These are phyloP conservation scores for Parmelia sp. DNA, from an alignment of 495 filamentous ascomycete species.

Conservation along the genomic window DNA sequence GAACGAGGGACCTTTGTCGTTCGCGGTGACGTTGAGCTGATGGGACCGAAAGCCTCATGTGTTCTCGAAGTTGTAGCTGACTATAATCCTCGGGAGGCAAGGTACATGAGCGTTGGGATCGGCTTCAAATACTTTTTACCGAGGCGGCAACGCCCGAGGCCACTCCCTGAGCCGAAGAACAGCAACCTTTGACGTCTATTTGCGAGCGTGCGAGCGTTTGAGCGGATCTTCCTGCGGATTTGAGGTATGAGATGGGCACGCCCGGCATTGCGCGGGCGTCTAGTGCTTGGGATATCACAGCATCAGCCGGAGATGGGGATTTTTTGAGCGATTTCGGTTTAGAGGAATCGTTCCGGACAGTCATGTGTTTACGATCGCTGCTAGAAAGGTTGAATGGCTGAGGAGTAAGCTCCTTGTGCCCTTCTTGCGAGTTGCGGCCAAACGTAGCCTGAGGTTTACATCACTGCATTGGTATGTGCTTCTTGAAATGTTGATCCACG, in stretches of 20 bases:
- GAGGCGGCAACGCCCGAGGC: slow-evolving; percentile 15
- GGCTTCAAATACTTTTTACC: slow-evolving; percentile 11
- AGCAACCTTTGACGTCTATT: background rate
- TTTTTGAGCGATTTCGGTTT: slow-evolving; percentile 8
- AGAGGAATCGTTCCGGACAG: background rate
- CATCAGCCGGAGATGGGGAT: background rate
- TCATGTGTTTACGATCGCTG: background rate
- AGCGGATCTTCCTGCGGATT: background rate
- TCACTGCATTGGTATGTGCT: background rate
- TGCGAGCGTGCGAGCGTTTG: slow-evolving; percentile 1
- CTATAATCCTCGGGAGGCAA: slow-evolving; percentile 50
- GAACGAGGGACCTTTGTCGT: slow-evolving; percentile 60
- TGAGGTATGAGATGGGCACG: background rate
- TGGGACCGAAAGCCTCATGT: slow-evolving; percentile 49
- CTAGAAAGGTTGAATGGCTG: background rate
- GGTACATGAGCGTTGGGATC: slow-evolving; percentile 35
- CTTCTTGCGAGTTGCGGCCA: background rate
- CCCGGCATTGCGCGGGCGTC: slow-evolving; percentile 19
- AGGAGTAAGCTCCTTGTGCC: background rate
- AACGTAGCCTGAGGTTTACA: background rate
- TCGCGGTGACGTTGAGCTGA: slow-evolving; percentile 58
- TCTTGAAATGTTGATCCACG: background rate
- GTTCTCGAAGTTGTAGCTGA: slow-evolving; percentile 52
- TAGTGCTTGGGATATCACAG: background rate
- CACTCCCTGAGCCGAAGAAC: background rate